A percentile compares a stretch with the other conserved stretches of the same genome.
Evolutionary conservation across 495 filamentous ascomycete species (phyloP).

Genomic region (Podospora appendiculata): DNA sequence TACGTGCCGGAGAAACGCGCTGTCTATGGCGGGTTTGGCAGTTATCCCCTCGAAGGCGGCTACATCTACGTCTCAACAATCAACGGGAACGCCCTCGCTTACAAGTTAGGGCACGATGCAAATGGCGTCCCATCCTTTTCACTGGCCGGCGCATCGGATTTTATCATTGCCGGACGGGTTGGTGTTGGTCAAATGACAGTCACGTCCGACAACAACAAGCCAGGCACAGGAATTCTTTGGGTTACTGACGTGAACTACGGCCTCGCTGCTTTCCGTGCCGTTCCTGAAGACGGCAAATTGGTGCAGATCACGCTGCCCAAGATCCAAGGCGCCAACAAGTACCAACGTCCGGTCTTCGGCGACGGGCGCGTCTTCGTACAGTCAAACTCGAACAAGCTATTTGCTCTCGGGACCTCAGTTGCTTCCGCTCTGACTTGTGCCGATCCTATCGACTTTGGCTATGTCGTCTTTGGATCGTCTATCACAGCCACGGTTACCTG

Average conservation of each 20-base stretch:
- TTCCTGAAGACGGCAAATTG: background rate
- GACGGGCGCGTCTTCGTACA: background rate
- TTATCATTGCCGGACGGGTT: conserved; percentile 20
- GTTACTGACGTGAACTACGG: background rate
- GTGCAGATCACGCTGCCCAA: background rate
- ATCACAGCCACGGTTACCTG: background rate
- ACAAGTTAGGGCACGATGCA: background rate
- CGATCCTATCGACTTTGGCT: background rate
- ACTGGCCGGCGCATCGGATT: conserved; percentile 19
- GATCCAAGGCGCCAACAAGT: background rate
- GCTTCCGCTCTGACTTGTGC: background rate
- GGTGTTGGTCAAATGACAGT: conserved; percentile 26
- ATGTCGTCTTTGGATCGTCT: background rate
- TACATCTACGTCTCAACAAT: conserved; percentile 32
- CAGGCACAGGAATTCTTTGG: conserved; percentile 21
- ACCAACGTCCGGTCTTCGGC: background rate
- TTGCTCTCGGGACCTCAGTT: background rate
- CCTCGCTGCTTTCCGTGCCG: background rate
- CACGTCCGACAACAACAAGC: conserved; percentile 28
- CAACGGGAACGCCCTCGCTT: background rate
- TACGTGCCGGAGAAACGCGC: conserved; percentile 10
- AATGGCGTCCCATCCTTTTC: background rate
- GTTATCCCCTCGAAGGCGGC: conserved; percentile 39
- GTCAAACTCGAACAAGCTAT: background rate
- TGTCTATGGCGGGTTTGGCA: conserved; percentile 36